A percentile compares a stretch with the other conserved stretches of the same genome.
phyloP scores from a whole-genome alignment of 768 basidiomycete genomes.

The Russula earlei region DNA sequence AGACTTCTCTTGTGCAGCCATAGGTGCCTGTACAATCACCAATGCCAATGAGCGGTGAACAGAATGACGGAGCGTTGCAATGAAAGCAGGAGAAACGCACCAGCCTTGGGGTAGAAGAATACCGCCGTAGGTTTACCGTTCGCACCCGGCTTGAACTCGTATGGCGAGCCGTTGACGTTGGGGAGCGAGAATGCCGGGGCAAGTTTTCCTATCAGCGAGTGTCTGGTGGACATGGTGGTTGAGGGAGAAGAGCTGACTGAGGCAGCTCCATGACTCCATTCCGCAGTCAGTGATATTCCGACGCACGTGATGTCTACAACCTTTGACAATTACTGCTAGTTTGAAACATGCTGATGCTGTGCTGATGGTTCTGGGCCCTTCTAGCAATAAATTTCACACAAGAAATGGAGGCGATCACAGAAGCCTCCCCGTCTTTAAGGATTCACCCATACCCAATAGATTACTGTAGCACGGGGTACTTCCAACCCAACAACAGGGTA shows the following conservation, averaged over 20 bases:
- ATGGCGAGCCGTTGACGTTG: constrained; percentile 53
- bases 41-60: background rate
- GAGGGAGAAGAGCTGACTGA: background rate
- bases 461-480: background rate
- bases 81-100: constrained; percentile 30
- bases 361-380: too few species aligned
- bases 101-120: constrained; percentile 73
- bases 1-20: constrained; percentile 77
- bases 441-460: too few species aligned
- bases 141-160: constrained; percentile 49
- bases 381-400: too few species aligned
- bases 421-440: too few species aligned
- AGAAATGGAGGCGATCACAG: too few species aligned
- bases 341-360: too few species aligned
- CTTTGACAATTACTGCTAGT: too few species aligned
- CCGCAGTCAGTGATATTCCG: too few species aligned
- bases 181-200: constrained; percentile 61
- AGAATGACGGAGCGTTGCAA: background rate
- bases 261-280: too few species aligned
- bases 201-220: constrained; percentile 48
- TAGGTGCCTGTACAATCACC: constrained; percentile 40
- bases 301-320: too few species aligned
- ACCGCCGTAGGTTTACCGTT: constrained; percentile 53
- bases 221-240: constrained; percentile 15
- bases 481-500: background rate